Evolutionary conservation across 2,329 filamentous ascomycete species (phyloP).

Genomic region (Claviceps digitariae): DNA sequence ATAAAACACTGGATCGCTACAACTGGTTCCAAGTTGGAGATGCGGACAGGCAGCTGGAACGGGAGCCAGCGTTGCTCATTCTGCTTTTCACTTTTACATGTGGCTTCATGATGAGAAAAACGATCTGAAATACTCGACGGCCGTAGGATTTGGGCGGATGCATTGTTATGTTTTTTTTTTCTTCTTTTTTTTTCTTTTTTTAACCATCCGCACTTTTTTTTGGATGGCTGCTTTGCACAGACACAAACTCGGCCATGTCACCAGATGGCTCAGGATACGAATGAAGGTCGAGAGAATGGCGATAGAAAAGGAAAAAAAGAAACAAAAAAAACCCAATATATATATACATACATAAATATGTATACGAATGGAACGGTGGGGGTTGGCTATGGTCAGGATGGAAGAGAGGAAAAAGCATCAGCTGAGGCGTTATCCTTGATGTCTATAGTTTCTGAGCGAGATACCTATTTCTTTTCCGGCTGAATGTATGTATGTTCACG

Average conservation of each 20-base stretch:
- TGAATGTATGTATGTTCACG: constrained; percentile 1
- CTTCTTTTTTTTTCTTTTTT: no score
- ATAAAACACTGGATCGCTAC: neutral
- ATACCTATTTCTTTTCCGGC: constrained; percentile 8
- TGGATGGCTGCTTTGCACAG: constrained; percentile 7
- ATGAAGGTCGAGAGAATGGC: neutral
- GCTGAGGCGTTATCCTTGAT: constrained; percentile 9
- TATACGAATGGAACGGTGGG: neutral
- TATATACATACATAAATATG: no score
- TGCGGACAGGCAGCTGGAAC: neutral
- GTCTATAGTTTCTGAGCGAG: constrained; percentile 6
- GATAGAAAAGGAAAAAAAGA: neutral
- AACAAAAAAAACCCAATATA: no score
- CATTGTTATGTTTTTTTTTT: no score
- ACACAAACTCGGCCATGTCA: neutral
- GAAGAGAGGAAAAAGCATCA: constrained; percentile 4
- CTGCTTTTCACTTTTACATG: neutral
- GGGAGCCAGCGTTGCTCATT: neutral
- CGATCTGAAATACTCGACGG: constrained; percentile 1
- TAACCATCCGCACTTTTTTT: neutral
- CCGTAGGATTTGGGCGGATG: neutral
- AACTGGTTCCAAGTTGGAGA: neutral
- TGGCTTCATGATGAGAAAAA: neutral
- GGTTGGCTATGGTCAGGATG: neutral
- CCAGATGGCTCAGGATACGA: neutral